These are phyloP conservation scores for Santalum album DNA, from an alignment of 164 flowering plant genomes.

Conservation along the genomic window DNA sequence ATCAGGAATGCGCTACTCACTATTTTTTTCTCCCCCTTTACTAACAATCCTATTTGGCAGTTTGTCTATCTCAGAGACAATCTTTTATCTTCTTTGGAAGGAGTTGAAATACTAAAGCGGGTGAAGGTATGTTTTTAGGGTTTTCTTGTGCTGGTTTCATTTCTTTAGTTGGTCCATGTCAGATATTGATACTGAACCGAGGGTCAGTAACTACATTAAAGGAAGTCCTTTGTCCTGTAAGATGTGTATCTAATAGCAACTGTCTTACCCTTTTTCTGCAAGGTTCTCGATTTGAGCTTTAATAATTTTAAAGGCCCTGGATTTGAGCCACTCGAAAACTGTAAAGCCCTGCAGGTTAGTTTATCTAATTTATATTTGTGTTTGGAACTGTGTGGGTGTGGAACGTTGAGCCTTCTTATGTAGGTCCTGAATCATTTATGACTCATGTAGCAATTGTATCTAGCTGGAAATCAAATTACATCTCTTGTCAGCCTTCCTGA, in stretches of 20 bases:
- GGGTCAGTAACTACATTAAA: not conserved
- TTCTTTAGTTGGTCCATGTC: not conserved
- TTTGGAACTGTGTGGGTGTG: not conserved
- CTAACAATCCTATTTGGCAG: conserved; percentile 35
- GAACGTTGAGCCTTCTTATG: not conserved
- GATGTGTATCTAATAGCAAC: too few species aligned
- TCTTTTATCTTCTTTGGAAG: conserved; percentile 80
- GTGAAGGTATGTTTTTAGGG: conserved; percentile 72
- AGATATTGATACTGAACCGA: not conserved
- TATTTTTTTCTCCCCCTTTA: not conserved
- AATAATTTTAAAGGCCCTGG: conserved; percentile 98
- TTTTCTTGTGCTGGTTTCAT: not conserved
- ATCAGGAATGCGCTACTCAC: not conserved
- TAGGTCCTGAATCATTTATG: conserved; percentile 10
- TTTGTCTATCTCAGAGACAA: conserved; percentile 99
- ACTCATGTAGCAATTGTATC: conserved; percentile 81
- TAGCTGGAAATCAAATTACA: conserved; percentile 97
- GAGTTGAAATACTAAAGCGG: conserved; percentile 76
- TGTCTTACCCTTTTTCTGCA: conserved; percentile 9
- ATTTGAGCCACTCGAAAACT: conserved; percentile 94
- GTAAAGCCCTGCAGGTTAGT: conserved; percentile 81
- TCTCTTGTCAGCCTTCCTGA: conserved; percentile 88
- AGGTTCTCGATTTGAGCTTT: conserved; percentile 99
- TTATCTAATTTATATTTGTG: conserved; percentile 2
- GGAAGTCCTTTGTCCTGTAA: not conserved